phyloP scores from a whole-genome alignment of 208 protist species.

The Leptomonas pyrrhocoris region DNA sequence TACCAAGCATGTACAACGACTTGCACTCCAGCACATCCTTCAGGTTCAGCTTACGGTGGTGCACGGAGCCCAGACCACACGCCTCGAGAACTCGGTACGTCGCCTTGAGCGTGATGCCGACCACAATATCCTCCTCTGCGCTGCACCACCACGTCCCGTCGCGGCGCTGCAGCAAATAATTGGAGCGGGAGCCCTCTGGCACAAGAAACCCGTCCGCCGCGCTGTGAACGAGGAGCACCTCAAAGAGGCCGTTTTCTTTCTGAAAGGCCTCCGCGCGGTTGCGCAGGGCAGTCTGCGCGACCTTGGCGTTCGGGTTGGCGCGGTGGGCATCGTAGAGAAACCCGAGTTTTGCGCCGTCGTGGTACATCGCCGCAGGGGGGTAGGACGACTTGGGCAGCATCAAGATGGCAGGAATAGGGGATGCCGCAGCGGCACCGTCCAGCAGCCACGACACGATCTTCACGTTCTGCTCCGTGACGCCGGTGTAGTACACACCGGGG shows the following conservation, averaged over 20 bases:
- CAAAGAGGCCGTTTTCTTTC: slow-evolving; percentile 40
- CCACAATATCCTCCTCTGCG: slow-evolving; percentile 67
- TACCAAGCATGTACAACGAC: slow-evolving; percentile 71
- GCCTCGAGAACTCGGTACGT: slow-evolving; percentile 33
- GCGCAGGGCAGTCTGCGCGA: slow-evolving; percentile 61
- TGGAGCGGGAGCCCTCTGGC: slow-evolving; percentile 84
- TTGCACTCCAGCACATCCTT: slow-evolving; percentile 54
- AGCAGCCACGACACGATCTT: slow-evolving; percentile 79
- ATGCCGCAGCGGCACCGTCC: neutral
- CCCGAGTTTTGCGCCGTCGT: slow-evolving; percentile 50
- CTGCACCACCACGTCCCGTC: slow-evolving; percentile 64
- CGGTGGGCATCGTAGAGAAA: slow-evolving; percentile 72
- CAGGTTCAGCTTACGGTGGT: slow-evolving; percentile 58
- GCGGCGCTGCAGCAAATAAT: slow-evolving; percentile 65
- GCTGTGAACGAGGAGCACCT: slow-evolving; percentile 71
- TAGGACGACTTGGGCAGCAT: slow-evolving; percentile 75
- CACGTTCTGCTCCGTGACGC: slow-evolving; percentile 53
- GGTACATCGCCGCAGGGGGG: slow-evolving; percentile 69
- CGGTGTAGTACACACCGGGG: slow-evolving; percentile 12
- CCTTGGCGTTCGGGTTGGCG: slow-evolving; percentile 72
- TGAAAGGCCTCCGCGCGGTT: slow-evolving; percentile 50
- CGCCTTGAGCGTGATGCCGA: slow-evolving; percentile 72
- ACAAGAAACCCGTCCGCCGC: slow-evolving; percentile 56
- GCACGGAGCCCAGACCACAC: slow-evolving; percentile 41
- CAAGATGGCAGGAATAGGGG: slow-evolving; percentile 36